Evolutionary conservation across 192 early-diverging fungal genomes (phyloP).

Genomic region (Kickxella alabastrina): DNA sequence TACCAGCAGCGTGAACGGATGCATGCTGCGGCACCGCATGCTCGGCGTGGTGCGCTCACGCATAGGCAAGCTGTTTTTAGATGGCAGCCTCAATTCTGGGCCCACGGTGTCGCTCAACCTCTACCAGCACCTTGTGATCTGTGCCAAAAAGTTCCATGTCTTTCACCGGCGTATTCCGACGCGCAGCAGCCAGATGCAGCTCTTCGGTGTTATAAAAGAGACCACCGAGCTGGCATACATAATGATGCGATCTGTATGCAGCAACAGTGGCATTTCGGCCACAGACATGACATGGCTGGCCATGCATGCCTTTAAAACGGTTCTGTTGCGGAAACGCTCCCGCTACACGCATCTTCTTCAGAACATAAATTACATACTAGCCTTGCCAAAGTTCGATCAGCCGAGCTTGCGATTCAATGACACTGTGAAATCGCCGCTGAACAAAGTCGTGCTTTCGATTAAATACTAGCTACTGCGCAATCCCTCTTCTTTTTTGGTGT

Average conservation of each 20-base stretch:
- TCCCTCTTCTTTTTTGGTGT: background rate
- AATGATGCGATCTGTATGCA: slow-evolving; percentile 22
- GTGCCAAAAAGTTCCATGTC: slow-evolving; percentile 65
- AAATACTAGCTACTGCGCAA: slow-evolving; percentile 21
- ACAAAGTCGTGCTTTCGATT: slow-evolving; percentile 20
- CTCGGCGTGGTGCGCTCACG: slow-evolving; percentile 17
- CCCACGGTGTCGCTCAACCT: slow-evolving; percentile 69
- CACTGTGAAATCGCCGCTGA: slow-evolving; percentile 20
- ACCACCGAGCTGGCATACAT: slow-evolving; percentile 17
- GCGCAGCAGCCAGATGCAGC: slow-evolving; percentile 10
- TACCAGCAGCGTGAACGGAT: slow-evolving; percentile 29
- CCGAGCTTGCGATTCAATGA: slow-evolving; percentile 6
- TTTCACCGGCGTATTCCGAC: slow-evolving; percentile 17
- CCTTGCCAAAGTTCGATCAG: slow-evolving; percentile 10
- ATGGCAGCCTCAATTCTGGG: slow-evolving; percentile 58
- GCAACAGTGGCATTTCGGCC: slow-evolving; percentile 13
- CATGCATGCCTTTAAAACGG: slow-evolving; percentile 43
- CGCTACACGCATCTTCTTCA: slow-evolving; percentile 30
- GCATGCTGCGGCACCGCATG: slow-evolving; percentile 50
- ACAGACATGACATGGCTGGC: slow-evolving; percentile 49
- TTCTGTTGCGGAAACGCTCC: slow-evolving; percentile 47
- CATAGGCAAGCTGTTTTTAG: slow-evolving; percentile 58
- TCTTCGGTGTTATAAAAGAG: slow-evolving; percentile 15
- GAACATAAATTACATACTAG: slow-evolving; percentile 9
- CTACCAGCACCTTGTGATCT: slow-evolving; percentile 70